Evolutionary conservation across 352 stramenopile genomes (phyloP), one percentile per base, ranked within the genome.

Genomic region (Pythium rhizo-oryzae): DNA sequence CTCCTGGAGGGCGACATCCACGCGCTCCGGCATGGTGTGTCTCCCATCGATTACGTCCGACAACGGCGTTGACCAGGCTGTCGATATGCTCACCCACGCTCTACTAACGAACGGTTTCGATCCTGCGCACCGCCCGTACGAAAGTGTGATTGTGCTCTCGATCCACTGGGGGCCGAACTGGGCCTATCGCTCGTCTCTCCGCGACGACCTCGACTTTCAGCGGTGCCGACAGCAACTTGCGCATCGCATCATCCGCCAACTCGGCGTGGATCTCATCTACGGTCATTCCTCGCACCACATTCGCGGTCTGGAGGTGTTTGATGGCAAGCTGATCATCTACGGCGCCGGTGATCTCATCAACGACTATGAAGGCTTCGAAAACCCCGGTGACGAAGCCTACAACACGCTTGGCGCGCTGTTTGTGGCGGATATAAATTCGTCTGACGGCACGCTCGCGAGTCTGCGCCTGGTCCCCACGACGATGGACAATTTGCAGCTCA

Each of bases 281-380:
- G 76, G 76, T 24, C 79, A 87, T 53, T 87, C 79, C 52, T 78
- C 60, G 23, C 79, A 87, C 55, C 79, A 84, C 56, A 72, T 87
- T 28, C 66, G 71, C 44, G 74, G 76, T 8, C 58, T 87, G 57
- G 76, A 87, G 44, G 7, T 81, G 24, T 79, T 76, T 41, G 68
- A 76, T 5, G 71, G 69, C 23, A 87, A 82, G 54, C 41, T 83
- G 37, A 85, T 87, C 55, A 62, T 82, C 23, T 87, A 84, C 43
- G 79, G 72, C 6, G 66, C 74, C 21, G 79, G 76, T 0, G 79
- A 83, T 64, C 64, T 84, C 41, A 67, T 84, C 55, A 82, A 84
- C 62, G 79, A 87, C 62, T 82, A 83, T 49, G 74, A 85, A 67
- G 78, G 78, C 13, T 81, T 82, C 47, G 47, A 67, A 19, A 82